These are phyloP conservation scores for Reticulascus tulasneorum DNA, from an alignment of 2,329 filamentous ascomycete genomes.

Conservation along the genomic window DNA sequence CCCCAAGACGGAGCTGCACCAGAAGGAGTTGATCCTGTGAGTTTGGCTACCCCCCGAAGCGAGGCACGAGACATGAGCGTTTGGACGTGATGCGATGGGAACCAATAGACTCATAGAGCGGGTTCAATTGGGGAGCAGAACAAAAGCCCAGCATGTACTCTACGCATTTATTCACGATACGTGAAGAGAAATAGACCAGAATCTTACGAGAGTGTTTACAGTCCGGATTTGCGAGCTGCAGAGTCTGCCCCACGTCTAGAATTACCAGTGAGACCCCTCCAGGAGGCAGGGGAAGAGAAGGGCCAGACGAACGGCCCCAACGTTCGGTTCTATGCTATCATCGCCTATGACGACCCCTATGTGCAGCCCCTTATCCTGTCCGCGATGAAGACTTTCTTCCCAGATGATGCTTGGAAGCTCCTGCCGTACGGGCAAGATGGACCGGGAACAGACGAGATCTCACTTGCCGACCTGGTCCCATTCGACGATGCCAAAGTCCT, in stretches of 20 bases:
- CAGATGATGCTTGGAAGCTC: no score
- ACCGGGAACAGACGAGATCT: constrained; percentile 29
- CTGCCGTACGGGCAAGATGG: no score
- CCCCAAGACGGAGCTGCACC: constrained; percentile 55
- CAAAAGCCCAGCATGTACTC: no score
- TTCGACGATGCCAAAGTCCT: constrained; percentile 47
- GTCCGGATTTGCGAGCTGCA: no score
- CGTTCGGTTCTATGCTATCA: constrained; percentile 54
- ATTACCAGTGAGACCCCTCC: constrained; percentile 6
- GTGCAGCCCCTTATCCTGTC: constrained; percentile 80
- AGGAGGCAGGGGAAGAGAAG: constrained; percentile 20
- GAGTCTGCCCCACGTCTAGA: neutral
- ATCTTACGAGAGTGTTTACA: constrained; percentile 3
- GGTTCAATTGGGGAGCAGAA: no score
- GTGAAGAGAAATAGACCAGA: neutral
- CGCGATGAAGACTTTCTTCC: constrained; percentile 63
- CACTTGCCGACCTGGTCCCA: constrained; percentile 32
- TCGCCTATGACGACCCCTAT: constrained; percentile 84
- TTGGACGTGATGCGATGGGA: no score
- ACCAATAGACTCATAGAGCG: no score
- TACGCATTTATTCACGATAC: neutral
- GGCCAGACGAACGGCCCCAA: constrained; percentile 28
- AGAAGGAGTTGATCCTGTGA: constrained; percentile 79
- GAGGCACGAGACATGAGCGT: no score
- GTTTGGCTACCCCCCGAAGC: no score